Percentiles rank a stretch among this genome's conserved stretches.
Conservation (phyloP, 148 eudicot species). For the Fagopyrum esculentum region DNA sequence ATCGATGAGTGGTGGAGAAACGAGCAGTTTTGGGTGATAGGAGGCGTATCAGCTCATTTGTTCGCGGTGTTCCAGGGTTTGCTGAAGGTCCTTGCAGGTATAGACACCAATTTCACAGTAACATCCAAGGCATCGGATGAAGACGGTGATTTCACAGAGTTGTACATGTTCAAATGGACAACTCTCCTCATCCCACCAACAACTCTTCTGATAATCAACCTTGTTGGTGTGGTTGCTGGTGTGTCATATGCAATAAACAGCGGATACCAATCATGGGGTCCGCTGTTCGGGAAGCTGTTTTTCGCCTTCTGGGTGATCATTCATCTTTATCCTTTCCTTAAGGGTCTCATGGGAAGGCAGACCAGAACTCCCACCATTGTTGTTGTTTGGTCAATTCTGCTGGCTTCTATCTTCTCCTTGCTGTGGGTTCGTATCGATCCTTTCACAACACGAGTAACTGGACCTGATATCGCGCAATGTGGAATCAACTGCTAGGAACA, state of each 20-base stretch:
- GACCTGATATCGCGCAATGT: conserved; percentile 33
- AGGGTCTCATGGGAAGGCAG: conserved; percentile 52
- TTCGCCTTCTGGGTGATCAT: conserved; percentile 60
- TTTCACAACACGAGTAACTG: conserved; percentile 35
- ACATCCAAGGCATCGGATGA: conserved; percentile 52
- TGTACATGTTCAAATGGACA: conserved; percentile 52
- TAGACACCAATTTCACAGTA: conserved; percentile 57
- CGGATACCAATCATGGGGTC: conserved; percentile 55
- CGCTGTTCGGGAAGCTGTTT: conserved; percentile 50
- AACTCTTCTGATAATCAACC: conserved; percentile 40
- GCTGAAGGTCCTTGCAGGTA: conserved; percentile 56
- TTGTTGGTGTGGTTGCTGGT: conserved; percentile 44
- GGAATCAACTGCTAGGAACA: conserved; percentile 37
- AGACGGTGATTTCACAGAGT: conserved; percentile 50
- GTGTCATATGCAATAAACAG: conserved; percentile 49
- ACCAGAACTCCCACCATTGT: conserved; percentile 50
- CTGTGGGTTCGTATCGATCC: conserved; percentile 55
- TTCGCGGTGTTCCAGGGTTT: conserved; percentile 62
- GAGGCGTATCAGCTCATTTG: conserved; percentile 50
- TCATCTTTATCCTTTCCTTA: conserved; percentile 60
- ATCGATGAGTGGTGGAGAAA: conserved; percentile 69
- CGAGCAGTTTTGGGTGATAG: conserved; percentile 64
- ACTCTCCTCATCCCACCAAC: conserved; percentile 56
- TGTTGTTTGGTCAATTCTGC: conserved; percentile 52
- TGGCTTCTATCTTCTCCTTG: conserved; percentile 58